phyloP scores from a whole-genome alignment of 495 filamentous ascomycete species.

The Aeminium ludgeri region DNA sequence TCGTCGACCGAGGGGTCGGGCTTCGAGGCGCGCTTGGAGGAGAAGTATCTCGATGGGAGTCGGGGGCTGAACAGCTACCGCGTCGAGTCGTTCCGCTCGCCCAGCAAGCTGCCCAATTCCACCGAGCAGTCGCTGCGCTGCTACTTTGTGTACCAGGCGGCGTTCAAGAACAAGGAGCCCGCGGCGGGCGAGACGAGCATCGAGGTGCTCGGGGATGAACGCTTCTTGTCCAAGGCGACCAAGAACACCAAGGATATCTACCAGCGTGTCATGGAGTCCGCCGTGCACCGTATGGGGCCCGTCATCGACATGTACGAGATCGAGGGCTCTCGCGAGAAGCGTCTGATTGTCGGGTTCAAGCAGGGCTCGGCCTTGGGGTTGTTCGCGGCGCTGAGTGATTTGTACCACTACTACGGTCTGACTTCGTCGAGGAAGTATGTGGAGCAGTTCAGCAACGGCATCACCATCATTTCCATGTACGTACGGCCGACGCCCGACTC shows the following conservation, averaged over 20 bases:
- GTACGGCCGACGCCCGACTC: slow-evolving; percentile 48
- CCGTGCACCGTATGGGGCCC: slow-evolving; percentile 66
- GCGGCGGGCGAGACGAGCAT: slow-evolving; percentile 67
- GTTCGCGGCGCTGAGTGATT: slow-evolving; percentile 86
- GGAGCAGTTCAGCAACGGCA: slow-evolving; percentile 96
- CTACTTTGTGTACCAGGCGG: slow-evolving; percentile 96
- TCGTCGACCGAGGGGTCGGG: slow-evolving; percentile 56
- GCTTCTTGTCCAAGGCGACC: slow-evolving; percentile 88
- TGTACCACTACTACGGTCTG: slow-evolving; percentile 97
- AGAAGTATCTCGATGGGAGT: slow-evolving; percentile 75
- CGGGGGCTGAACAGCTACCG: slow-evolving; percentile 56
- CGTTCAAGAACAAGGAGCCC: slow-evolving; percentile 61
- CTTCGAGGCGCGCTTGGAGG: slow-evolving; percentile 86
- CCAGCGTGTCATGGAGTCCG: slow-evolving; percentile 75
- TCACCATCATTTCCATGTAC: slow-evolving; percentile 91
- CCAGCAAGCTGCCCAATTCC: slow-evolving; percentile 45
- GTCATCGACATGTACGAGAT: slow-evolving; percentile 98
- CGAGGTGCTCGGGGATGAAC: slow-evolving; percentile 80
- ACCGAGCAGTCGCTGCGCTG: slow-evolving; percentile 73
- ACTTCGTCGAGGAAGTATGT: slow-evolving; percentile 95
- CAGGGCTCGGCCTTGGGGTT: slow-evolving; percentile 81
- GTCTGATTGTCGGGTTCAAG: slow-evolving; percentile 85
- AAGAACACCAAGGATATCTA: slow-evolving; percentile 90
- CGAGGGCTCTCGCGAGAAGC: slow-evolving; percentile 73
- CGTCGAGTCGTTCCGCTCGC: slow-evolving; percentile 89